Evolutionary conservation across 352 stramenopile species (phyloP).

Genomic region (Globisporangium cystogenes): DNA sequence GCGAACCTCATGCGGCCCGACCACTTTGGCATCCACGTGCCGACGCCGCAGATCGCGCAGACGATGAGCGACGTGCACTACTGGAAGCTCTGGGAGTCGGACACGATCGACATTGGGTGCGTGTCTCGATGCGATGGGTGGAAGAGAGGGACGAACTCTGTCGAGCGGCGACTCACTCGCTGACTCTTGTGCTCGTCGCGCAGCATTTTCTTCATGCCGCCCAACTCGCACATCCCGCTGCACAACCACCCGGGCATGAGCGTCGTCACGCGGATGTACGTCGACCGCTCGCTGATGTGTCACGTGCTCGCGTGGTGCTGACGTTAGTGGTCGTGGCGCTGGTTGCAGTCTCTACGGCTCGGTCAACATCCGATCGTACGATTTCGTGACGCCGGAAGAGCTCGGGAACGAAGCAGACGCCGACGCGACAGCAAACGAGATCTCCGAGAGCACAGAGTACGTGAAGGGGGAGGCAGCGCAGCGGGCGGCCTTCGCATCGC

Average conservation of each 20-base stretch:
- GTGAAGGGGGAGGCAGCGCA: neutral
- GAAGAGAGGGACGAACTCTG: too few species aligned
- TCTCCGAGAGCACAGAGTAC: slow-evolving; percentile 23
- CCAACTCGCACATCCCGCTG: slow-evolving; percentile 64
- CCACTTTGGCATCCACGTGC: slow-evolving; percentile 71
- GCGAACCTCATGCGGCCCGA: slow-evolving; percentile 47
- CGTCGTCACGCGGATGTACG: slow-evolving; percentile 77
- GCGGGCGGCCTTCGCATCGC: too few species aligned
- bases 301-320: too few species aligned
- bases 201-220: slow-evolving; percentile 83
- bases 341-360: slow-evolving; percentile 58
- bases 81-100: slow-evolving; percentile 82
- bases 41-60: slow-evolving; percentile 50
- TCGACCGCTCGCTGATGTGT: neutral
- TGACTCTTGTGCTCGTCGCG: too few species aligned
- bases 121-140: too few species aligned
- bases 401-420: slow-evolving; percentile 10
- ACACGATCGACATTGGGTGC: slow-evolving; percentile 77
- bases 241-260: slow-evolving; percentile 85
- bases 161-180: too few species aligned
- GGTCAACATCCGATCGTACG: slow-evolving; percentile 68
- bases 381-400: slow-evolving; percentile 51
- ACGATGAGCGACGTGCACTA: slow-evolving; percentile 83
- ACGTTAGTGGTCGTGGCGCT: too few species aligned
- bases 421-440: neutral